Percentiles rank a stretch among this genome's conserved stretches.
Evolutionary conservation across 345 rosid genomes (phyloP).

Genomic region (Odontarrhena argentea): DNA sequence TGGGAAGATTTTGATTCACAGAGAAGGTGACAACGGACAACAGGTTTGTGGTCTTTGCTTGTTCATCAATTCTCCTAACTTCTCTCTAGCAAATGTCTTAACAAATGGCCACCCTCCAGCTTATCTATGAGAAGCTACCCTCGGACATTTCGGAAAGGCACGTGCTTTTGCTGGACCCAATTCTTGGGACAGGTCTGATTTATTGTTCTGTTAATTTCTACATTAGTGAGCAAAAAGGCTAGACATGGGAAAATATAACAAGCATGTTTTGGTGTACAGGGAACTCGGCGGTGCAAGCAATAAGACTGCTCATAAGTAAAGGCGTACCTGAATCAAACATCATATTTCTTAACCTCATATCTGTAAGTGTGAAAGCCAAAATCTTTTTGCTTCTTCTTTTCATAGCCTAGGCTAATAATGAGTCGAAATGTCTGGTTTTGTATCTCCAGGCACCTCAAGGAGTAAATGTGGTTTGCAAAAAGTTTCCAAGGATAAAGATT

Average conservation of each 20-base stretch:
- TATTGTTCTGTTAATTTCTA: constrained; percentile 4
- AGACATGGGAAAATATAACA: not conserved
- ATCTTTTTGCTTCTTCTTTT: constrained; percentile 7
- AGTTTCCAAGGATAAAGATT: constrained; percentile 88
- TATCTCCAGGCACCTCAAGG: constrained; percentile 86
- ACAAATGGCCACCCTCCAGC: constrained; percentile 49
- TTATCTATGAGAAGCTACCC: constrained; percentile 86
- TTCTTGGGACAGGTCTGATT: constrained; percentile 82
- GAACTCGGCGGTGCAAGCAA: constrained; percentile 91
- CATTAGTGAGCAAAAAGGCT: not conserved
- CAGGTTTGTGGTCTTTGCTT: constrained; percentile 46
- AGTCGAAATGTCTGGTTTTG: not conserved
- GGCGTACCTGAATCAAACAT: constrained; percentile 89
- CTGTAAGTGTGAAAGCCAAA: constrained; percentile 56
- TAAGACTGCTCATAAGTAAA: constrained; percentile 72
- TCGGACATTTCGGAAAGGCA: constrained; percentile 87
- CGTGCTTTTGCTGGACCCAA: constrained; percentile 85
- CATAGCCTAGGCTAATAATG: not conserved
- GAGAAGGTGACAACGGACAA: constrained; percentile 97
- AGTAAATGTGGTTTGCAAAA: constrained; percentile 88
- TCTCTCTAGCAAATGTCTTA: constrained; percentile 12
- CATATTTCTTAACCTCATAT: constrained; percentile 88
- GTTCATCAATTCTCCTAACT: constrained; percentile 19
- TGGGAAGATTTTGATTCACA: constrained; percentile 89
- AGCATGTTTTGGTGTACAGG: constrained; percentile 43